phyloP scores from a whole-genome alignment of 257 asterid species.

The Linderniella brevidens region DNA sequence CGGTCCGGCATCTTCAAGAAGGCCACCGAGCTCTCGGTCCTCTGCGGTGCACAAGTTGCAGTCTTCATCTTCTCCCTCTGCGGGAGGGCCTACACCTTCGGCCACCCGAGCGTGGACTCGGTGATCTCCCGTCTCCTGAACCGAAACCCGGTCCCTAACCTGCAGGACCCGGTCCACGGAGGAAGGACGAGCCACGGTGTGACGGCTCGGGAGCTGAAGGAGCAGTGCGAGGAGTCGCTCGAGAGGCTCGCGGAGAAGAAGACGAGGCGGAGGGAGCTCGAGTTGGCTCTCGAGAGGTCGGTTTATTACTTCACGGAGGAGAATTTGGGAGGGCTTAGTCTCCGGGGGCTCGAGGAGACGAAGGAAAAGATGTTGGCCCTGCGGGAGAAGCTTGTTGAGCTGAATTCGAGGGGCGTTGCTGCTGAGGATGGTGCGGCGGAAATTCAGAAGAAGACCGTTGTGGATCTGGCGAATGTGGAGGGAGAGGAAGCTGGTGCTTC shows the following conservation, averaged over 20 bases:
- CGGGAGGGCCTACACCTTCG: conserved; percentile 28
- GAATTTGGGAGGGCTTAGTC: conserved; percentile 6
- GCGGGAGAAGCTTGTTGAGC: conserved; percentile 4
- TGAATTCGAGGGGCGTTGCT: neutral
- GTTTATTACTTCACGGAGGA: conserved; percentile 9
- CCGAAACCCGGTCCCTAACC: conserved; percentile 8
- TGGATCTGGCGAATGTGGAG: conserved; percentile 4
- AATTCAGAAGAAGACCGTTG: neutral
- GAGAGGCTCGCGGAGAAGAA: conserved; percentile 12
- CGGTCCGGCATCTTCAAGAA: conserved; percentile 15
- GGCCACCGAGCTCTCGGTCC: conserved; percentile 13
- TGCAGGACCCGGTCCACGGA: conserved; percentile 9
- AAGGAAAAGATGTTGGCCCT: conserved; percentile 17
- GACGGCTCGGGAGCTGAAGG: conserved; percentile 18
- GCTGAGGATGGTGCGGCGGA: neutral
- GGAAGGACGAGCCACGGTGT: conserved; percentile 6
- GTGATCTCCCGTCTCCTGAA: conserved; percentile 12
- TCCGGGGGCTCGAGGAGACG: conserved; percentile 12
- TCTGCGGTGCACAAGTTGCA: conserved; percentile 13
- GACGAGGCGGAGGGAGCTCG: conserved; percentile 14
- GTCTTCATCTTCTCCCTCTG: conserved; percentile 20
- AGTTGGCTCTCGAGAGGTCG: conserved; percentile 13
- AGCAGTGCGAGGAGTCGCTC: conserved; percentile 12
- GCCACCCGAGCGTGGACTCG: conserved; percentile 22
- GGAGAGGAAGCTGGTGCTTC: neutral